Conservation (phyloP, 228 moss, liverwort and hornwort genomes). For the Sphagnum fallax region DNA sequence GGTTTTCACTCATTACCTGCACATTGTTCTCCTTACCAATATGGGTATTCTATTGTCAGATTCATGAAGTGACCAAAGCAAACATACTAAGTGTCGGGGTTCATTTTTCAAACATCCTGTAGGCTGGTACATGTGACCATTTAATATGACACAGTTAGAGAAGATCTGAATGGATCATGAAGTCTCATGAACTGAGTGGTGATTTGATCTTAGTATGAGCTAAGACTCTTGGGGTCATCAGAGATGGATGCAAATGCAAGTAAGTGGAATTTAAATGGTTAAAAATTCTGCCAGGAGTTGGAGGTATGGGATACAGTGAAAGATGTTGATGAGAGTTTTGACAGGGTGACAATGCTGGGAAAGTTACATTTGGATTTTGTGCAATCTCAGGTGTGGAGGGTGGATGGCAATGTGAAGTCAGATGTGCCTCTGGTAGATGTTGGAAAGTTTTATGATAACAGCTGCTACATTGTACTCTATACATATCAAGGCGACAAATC, state of each 20-base stretch:
- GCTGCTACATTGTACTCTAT: conserved; percentile 81
- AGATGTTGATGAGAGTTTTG: background rate
- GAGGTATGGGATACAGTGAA: background rate
- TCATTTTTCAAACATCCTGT: background rate
- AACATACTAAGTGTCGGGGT: background rate
- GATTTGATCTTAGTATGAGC: background rate
- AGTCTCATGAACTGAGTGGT: background rate
- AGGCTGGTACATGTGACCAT: background rate
- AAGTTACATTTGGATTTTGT: background rate
- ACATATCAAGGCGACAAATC: conserved; percentile 56
- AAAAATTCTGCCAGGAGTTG: background rate
- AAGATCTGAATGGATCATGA: background rate
- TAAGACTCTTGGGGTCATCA: background rate
- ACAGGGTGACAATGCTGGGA: background rate
- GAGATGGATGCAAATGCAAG: background rate
- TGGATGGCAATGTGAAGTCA: conserved; percentile 45
- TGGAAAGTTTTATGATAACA: conserved; percentile 74
- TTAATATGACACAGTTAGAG: background rate
- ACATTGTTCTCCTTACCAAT: background rate
- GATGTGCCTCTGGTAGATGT: conserved; percentile 55
- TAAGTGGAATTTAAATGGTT: background rate
- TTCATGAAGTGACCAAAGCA: background rate
- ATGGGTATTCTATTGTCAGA: background rate
- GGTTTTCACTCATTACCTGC: conserved; percentile 27
- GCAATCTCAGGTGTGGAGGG: conserved; percentile 62